Evolutionary conservation across 2,329 filamentous ascomycete genomes (phyloP).

Genomic region (Thielaviopsis euricoi): DNA sequence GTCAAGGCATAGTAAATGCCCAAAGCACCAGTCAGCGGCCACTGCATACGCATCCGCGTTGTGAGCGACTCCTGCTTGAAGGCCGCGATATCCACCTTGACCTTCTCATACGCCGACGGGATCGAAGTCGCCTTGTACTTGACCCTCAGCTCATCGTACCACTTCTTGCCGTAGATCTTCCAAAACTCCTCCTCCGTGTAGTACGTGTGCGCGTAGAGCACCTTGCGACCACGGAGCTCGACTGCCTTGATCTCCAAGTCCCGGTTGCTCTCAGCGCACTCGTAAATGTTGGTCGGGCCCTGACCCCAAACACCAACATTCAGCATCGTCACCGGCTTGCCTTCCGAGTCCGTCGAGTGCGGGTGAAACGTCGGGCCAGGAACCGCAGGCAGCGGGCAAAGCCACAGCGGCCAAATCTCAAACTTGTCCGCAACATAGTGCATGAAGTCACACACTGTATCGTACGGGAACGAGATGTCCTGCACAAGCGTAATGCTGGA

Average conservation of each 20-base stretch:
- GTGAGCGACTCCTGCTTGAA: constrained; percentile 2
- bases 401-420: constrained; percentile 37
- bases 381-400: constrained; percentile 35
- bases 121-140: constrained; percentile 43
- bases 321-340: constrained; percentile 22
- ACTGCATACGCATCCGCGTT: constrained; percentile 8
- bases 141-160: constrained; percentile 40
- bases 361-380: constrained; percentile 16
- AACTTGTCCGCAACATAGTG: constrained; percentile 30
- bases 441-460: constrained; percentile 26
- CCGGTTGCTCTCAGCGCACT: constrained; percentile 27
- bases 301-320: constrained; percentile 50
- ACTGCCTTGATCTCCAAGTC: constrained; percentile 42
- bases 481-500: constrained; percentile 47
- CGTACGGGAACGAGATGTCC: constrained; percentile 39
- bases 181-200: constrained; percentile 55
- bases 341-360: constrained; percentile 17
- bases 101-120: constrained; percentile 52
- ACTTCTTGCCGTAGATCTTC: constrained; percentile 40
- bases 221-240: constrained; percentile 48
- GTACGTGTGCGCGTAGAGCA: constrained; percentile 53
- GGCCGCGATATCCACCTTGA: constrained; percentile 26
- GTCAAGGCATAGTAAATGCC: constrained; percentile 3
- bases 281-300: constrained; percentile 22
- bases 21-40: constrained; percentile 8